A percentile compares a stretch with the other conserved stretches of the same genome.
phyloP scores from a whole-genome alignment of 2,329 filamentous ascomycete genomes.

The Endoconidiophora polonica region DNA sequence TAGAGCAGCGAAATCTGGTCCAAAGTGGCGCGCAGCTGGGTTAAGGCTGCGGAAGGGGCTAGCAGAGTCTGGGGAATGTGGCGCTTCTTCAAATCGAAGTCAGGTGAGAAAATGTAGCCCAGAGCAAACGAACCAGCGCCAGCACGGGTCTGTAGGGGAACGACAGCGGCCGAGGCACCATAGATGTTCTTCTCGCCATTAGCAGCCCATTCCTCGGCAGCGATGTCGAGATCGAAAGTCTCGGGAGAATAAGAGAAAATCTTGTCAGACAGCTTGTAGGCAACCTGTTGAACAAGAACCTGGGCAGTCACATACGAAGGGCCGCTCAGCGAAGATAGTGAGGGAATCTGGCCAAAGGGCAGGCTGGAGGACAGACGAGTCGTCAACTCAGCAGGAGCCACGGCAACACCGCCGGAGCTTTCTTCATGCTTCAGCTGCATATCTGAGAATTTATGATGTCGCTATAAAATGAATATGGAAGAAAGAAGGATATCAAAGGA shows the following conservation, averaged over 20 bases:
- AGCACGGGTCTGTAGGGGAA: constrained; percentile 69
- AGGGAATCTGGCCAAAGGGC: constrained; percentile 38
- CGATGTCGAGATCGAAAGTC: constrained; percentile 76
- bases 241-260: constrained; percentile 94
- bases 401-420: constrained; percentile 11
- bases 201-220: constrained; percentile 60
- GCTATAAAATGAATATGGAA: background rate
- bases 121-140: constrained; percentile 84
- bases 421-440: constrained; percentile 15
- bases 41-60: constrained; percentile 68
- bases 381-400: constrained; percentile 7
- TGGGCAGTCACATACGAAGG: constrained; percentile 89
- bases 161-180: constrained; percentile 61
- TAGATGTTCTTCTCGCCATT: constrained; percentile 61
- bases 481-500: background rate
- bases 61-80: constrained; percentile 83
- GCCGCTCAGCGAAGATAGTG: constrained; percentile 51
- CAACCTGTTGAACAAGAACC: constrained; percentile 85
- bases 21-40: constrained; percentile 63
- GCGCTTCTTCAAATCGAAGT: constrained; percentile 83
- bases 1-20: constrained; percentile 89
- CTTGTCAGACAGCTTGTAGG: constrained; percentile 89
- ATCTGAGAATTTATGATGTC: background rate
- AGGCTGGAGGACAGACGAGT: constrained; percentile 29
- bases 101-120: constrained; percentile 93